Conservation (phyloP, 345 rosid genomes). For the Brassica cretica region DNA sequence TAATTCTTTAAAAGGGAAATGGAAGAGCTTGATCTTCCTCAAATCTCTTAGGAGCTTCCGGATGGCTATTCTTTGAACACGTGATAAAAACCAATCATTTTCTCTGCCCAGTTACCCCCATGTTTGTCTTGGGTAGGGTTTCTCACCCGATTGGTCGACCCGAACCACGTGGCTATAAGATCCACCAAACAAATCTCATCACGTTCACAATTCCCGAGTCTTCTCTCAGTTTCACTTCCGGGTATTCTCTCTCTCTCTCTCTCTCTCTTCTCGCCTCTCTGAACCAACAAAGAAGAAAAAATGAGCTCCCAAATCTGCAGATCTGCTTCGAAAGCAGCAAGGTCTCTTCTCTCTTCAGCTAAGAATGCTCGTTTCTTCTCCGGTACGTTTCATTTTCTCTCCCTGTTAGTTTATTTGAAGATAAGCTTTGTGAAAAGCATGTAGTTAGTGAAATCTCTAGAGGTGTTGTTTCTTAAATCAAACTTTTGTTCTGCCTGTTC, state of each 20-base stretch:
- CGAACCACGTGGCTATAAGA: constrained; percentile 30
- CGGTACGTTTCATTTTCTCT: constrained; percentile 36
- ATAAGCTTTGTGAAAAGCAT: background rate
- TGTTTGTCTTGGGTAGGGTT: constrained; percentile 20
- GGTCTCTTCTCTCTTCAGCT: constrained; percentile 73
- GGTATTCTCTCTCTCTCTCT: constrained; percentile 26
- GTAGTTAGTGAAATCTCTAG: background rate
- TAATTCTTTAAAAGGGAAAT: too few relatives aligned
- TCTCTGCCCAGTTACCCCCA: background rate
- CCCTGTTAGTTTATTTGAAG: background rate
- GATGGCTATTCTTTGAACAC: background rate
- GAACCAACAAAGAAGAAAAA: constrained; percentile 29
- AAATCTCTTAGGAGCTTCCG: too few relatives aligned
- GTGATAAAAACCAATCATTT: background rate
- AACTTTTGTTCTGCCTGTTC: background rate
- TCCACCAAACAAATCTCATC: constrained; percentile 23
- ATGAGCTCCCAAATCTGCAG: constrained; percentile 79
- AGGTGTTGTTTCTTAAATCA: background rate
- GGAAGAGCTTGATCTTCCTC: too few relatives aligned
- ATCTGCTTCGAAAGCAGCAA: constrained; percentile 80
- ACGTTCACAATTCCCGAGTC: constrained; percentile 4
- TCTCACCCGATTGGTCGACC: constrained; percentile 17
- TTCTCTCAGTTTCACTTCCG: constrained; percentile 13
- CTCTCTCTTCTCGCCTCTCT: constrained; percentile 13
- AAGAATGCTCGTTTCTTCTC: constrained; percentile 67